Base-by-base conservation (phyloP, 2,329 filamentous ascomycete genomes). In the Aspergillus fumigatus region DNA sequence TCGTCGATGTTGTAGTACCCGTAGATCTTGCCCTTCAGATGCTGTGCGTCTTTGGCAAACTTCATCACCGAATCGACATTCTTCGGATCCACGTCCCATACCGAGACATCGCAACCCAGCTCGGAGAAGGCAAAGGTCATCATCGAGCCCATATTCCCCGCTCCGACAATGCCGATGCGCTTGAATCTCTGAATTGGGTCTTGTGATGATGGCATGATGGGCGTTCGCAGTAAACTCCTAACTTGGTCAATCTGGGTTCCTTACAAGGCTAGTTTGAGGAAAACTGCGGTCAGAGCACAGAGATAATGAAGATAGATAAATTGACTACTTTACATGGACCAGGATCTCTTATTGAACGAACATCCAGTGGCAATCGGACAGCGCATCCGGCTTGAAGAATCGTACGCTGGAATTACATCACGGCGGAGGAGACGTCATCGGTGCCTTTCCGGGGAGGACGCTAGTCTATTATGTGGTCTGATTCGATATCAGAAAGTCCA, bases 111-210 rank as follows among this genome's bases (percentile, higher is more conserved):
- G 11, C 74, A 65, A 0, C 73, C 73, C 3, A 73, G 56, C 43
- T 76, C 74, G 0, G 72, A 68, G 40, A 76, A 75, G 19, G 72
- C 73, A 57, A 75, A 71, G 53, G 71, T 65, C 73, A 76, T 75
- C 71, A 75, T 75, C 27, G 73, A 74, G 49, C 74, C 73, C 73
- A 76, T 75, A 54, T 71, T 75, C 17, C 74, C 73, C 55, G 69
- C 72, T 38, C 74, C 73, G 43, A 75, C 73, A 26, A 75, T 67
- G 32, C 73, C 74, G 52, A 76, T 74, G 49, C 64, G 66, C 48
- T 72, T 70, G 59, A 73, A 75, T 29, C 60, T 62, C 50, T 70
- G 59, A 19, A 64, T 52, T 48, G 66, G 61, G 25, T 52, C 50
- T 32, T 52, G 48, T 35, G 53, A 11, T 8, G 58, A 41, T 8